Base-by-base conservation (phyloP, 768 basidiomycete genomes). In the Agrocybe pediades region DNA sequence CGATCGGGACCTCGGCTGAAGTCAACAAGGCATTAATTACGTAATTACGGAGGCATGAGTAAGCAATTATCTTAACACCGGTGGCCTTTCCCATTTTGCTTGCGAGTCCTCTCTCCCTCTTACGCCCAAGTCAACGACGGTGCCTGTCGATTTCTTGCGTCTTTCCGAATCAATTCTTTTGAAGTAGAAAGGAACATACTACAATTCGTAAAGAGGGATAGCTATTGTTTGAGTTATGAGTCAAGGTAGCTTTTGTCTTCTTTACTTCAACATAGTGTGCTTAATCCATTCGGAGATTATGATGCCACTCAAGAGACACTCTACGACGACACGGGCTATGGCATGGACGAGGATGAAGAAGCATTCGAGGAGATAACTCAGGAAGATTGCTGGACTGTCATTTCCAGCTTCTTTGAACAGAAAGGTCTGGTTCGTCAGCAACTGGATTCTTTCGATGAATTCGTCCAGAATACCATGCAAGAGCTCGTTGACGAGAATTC, bases 391-490 rank as follows among this genome's bases (percentile, higher is more conserved):
- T 96, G 93, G 93, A 86, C 88, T 36, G 88, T 99, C 67, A 98
- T 98, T 63, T 89, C 92, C 57, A 87, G 92, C 64, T 99, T 96
- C 77, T 98, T 99, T 70, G 88, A 93, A 58, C 91, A 94, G 69
- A 97, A 96, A 71, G 96, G 96, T 73, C 88, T 99, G 56, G 97
- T 98, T 49, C 85, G 93, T 44, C 97, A 99, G 68, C 97, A 99
- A 69, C 85, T 98, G 49, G 95, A 96, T 74, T 95, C 92, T 9
- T 99, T 96, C 72, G 95, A 99, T 68, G 96, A 98, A 74, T 99
- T 98, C 65, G 92, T 99, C 27, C 94, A 98, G 68, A 98, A 98
- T 63, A 98, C 95, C 13, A 97, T 99, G 95, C 96, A 98, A 72
- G 97, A 98, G 69, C 81, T 99, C 21, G 95, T 99, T 19, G 97